These are phyloP conservation scores for Aspergillus vadensis DNA, from an alignment of 2,329 filamentous ascomycete genomes.

Conservation along the genomic window DNA sequence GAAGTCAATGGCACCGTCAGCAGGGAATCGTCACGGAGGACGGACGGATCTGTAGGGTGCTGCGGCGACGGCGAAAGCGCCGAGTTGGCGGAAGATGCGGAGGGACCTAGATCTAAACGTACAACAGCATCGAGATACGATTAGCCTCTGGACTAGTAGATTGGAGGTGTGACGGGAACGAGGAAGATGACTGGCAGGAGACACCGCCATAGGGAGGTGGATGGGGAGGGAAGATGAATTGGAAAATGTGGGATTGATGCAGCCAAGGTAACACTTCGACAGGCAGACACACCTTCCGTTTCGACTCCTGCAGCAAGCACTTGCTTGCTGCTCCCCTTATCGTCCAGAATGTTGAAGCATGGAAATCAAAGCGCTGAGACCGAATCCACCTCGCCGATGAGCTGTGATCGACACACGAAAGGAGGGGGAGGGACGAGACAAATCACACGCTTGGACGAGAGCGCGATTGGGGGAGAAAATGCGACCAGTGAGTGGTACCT, in stretches of 20 bases:
- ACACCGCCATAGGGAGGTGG: slow-evolving; percentile 1
- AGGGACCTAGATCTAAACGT: slow-evolving; percentile 39
- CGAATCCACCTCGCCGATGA: slow-evolving; percentile 32
- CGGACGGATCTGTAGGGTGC: slow-evolving; percentile 31
- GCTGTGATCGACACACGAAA: slow-evolving; percentile 27
- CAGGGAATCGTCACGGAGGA: slow-evolving; percentile 33
- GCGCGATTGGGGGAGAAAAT: not conserved
- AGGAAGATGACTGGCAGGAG: not conserved
- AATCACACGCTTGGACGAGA: slow-evolving; percentile 14
- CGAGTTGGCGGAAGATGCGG: slow-evolving; percentile 42
- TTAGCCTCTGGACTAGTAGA: slow-evolving; percentile 19
- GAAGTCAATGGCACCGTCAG: slow-evolving; percentile 35
- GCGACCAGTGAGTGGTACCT: not conserved
- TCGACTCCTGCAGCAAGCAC: slow-evolving; percentile 52
- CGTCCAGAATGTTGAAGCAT: slow-evolving; percentile 50
- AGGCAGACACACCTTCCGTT: slow-evolving; percentile 45
- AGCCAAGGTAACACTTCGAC: slow-evolving; percentile 13
- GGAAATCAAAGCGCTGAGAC: slow-evolving; percentile 40
- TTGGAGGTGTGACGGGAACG: not conserved
- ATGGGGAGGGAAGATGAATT: not conserved
- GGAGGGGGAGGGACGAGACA: slow-evolving; percentile 14
- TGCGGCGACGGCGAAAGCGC: slow-evolving; percentile 37
- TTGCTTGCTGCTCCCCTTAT: slow-evolving; percentile 50
- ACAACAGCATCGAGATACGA: slow-evolving; percentile 12
- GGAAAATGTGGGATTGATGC: slow-evolving; percentile 6